Evolutionary conservation across 192 early-diverging fungal genomes (phyloP).

Genomic region (Coemansia sp.): DNA sequence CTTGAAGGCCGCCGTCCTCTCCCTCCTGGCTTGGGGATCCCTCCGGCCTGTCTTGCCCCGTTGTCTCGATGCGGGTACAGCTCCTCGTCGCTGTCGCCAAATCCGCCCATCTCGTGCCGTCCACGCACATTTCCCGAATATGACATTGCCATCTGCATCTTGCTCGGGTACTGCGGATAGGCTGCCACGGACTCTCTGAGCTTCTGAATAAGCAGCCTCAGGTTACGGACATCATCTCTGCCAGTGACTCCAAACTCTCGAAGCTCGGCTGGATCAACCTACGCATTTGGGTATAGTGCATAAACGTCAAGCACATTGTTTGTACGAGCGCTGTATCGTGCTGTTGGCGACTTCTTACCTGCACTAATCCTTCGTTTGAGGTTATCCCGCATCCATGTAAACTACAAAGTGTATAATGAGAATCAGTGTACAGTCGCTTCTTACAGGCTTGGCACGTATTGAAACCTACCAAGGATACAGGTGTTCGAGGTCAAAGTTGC

Average conservation of each 20-base stretch:
- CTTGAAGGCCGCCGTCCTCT: slow-evolving; percentile 28
- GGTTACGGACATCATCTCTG: slow-evolving; percentile 26
- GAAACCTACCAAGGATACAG: slow-evolving; percentile 44
- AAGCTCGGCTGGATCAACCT: slow-evolving; percentile 32
- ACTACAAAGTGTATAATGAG: slow-evolving; percentile 11
- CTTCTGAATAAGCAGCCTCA: slow-evolving; percentile 24
- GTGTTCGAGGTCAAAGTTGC: slow-evolving; percentile 38
- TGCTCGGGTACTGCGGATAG: slow-evolving; percentile 6
- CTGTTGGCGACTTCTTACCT: slow-evolving; percentile 27
- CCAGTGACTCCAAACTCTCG: slow-evolving; percentile 33
- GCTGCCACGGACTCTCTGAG: slow-evolving; percentile 5
- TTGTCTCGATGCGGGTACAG: slow-evolving; percentile 1
- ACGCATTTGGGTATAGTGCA: slow-evolving; percentile 11
- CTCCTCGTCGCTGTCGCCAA: slow-evolving; percentile 40
- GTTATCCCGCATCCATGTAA: slow-evolving; percentile 43
- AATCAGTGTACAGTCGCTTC: not conserved
- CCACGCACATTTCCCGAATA: slow-evolving; percentile 6
- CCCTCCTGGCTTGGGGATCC: slow-evolving; percentile 19
- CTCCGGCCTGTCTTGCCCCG: slow-evolving; percentile 12
- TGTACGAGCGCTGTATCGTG: not conserved
- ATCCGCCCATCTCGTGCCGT: slow-evolving; percentile 10
- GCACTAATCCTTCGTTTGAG: slow-evolving; percentile 31
- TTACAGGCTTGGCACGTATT: no score
- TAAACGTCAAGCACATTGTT: not conserved
- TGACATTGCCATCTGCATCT: slow-evolving; percentile 4